These are phyloP conservation scores for Xylariomycetidae sp. DNA, from an alignment of 2,329 filamentous ascomycete species.

Conservation along the genomic window DNA sequence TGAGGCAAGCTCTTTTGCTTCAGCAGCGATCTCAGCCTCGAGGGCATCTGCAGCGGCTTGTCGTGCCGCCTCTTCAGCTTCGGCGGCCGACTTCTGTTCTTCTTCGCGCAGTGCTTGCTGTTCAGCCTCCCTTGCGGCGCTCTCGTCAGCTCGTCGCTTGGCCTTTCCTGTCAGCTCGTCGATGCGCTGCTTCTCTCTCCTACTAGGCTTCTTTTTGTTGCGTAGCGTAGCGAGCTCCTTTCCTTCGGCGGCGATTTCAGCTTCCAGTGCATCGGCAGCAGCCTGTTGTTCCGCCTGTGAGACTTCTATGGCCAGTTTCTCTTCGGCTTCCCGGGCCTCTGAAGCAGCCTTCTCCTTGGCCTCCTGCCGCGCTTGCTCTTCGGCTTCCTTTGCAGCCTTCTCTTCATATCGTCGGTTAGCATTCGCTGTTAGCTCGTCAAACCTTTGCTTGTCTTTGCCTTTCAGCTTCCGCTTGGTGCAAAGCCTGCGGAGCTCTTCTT, in stretches of 20 bases:
- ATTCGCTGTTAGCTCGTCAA: slow-evolving; percentile 30
- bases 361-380: slow-evolving; percentile 27
- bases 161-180: slow-evolving; percentile 7
- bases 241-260: slow-evolving; percentile 16
- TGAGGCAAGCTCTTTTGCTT: no score
- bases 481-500: slow-evolving; percentile 27
- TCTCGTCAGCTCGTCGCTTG: slow-evolving; percentile 9
- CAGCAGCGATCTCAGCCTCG: slow-evolving; percentile 20
- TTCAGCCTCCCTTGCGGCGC: slow-evolving; percentile 9
- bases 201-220: slow-evolving; percentile 31
- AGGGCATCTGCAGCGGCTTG: slow-evolving; percentile 4
- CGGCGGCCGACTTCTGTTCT: slow-evolving; percentile 24
- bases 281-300: slow-evolving; percentile 19
- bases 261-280: slow-evolving; percentile 21
- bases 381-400: slow-evolving; percentile 31
- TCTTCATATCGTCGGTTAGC: slow-evolving; percentile 25
- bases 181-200: slow-evolving; percentile 25
- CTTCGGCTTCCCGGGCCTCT: slow-evolving; percentile 13
- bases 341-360: slow-evolving; percentile 12
- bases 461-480: slow-evolving; percentile 22
- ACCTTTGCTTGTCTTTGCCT: slow-evolving; percentile 25
- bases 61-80: slow-evolving; percentile 6
- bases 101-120: slow-evolving; percentile 6
- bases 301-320: slow-evolving; percentile 22
- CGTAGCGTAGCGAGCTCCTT: slow-evolving; percentile 22